Conservation (phyloP, 164 flowering plant species). For the Magnolia sinica region DNA sequence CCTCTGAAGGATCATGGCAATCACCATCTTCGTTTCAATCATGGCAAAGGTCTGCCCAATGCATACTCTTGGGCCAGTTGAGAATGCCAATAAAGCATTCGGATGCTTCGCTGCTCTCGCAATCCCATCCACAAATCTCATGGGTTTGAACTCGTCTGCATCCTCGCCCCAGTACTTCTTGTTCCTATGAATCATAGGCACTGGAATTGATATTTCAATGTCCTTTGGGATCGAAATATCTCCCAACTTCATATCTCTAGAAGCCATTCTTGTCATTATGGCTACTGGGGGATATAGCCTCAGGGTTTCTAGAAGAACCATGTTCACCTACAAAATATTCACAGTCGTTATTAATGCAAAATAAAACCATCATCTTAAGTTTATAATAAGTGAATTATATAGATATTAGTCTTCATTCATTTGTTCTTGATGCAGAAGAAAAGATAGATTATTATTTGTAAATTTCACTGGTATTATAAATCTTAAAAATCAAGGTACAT, state of each 20-base stretch:
- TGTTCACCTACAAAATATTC: slow-evolving; percentile 27
- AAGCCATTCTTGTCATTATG: slow-evolving; percentile 13
- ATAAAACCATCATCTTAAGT: background rate
- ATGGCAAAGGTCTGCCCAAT: slow-evolving; percentile 39
- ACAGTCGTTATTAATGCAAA: background rate
- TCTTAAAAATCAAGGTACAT: too few relatives aligned
- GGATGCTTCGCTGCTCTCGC: slow-evolving; percentile 35
- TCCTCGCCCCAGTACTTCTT: slow-evolving; percentile 39
- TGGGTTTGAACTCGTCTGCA: slow-evolving; percentile 40
- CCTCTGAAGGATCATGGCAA: slow-evolving; percentile 33
- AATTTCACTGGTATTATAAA: too few relatives aligned
- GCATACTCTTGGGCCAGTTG: slow-evolving; percentile 30
- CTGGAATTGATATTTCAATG: slow-evolving; percentile 16
- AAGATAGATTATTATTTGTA: too few relatives aligned
- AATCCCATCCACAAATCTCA: slow-evolving; percentile 30
- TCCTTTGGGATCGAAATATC: slow-evolving; percentile 26
- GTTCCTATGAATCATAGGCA: slow-evolving; percentile 18
- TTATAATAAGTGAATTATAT: too few relatives aligned
- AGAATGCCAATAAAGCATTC: slow-evolving; percentile 32
- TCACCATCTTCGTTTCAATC: slow-evolving; percentile 29
- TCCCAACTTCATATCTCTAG: slow-evolving; percentile 27
- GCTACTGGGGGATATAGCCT: slow-evolving; percentile 34
- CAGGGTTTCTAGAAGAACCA: slow-evolving; percentile 35
- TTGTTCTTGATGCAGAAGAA: background rate
- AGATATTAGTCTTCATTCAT: background rate